phyloP scores from a whole-genome alignment of 352 stramenopile species.

The Globisporangium nunn region DNA sequence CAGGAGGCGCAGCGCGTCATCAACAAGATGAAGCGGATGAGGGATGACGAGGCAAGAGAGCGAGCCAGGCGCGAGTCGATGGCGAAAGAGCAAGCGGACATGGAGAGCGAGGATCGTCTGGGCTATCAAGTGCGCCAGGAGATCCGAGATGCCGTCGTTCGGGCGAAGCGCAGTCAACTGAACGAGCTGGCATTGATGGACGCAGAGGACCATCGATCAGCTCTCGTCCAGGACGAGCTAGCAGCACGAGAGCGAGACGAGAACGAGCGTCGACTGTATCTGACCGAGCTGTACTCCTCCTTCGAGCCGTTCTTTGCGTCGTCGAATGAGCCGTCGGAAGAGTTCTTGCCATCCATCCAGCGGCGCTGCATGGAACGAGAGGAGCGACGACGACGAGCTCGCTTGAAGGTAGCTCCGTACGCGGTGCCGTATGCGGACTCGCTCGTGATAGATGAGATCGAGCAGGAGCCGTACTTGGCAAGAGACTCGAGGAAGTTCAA shows the following conservation, averaged over 20 bases:
- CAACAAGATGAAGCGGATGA: conserved; percentile 19
- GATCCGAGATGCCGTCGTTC: conserved; percentile 16
- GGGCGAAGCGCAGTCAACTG: conserved; percentile 31
- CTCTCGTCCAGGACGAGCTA: conserved; percentile 19
- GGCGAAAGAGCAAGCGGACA: conserved; percentile 25
- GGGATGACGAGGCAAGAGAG: conserved; percentile 30
- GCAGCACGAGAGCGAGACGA: conserved; percentile 21
- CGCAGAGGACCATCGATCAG: conserved; percentile 40
- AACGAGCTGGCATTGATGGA: conserved; percentile 39
- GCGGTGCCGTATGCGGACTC: conserved; percentile 31
- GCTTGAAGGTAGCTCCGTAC: conserved; percentile 18
- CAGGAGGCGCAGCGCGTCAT: conserved; percentile 20
- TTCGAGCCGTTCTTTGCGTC: conserved; percentile 46
- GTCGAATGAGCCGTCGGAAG: conserved; percentile 31
- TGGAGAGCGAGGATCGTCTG: conserved; percentile 38
- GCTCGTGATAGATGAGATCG: conserved; percentile 33
- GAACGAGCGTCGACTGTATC: conserved; percentile 17
- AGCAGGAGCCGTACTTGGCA: conserved; percentile 41
- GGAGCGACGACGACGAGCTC: conserved; percentile 3
- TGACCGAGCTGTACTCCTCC: conserved; percentile 49
- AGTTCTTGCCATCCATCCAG: conserved; percentile 43
- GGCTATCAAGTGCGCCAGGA: conserved; percentile 18
- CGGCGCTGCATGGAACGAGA: conserved; percentile 22
- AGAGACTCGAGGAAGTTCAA: conserved; percentile 52
- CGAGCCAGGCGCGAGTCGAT: conserved; percentile 22